Percentiles rank a stretch among this genome's conserved stretches.
These are phyloP conservation scores for Phytopythium ostracodes DNA, from an alignment of 352 stramenopile species.

Conservation along the genomic window DNA sequence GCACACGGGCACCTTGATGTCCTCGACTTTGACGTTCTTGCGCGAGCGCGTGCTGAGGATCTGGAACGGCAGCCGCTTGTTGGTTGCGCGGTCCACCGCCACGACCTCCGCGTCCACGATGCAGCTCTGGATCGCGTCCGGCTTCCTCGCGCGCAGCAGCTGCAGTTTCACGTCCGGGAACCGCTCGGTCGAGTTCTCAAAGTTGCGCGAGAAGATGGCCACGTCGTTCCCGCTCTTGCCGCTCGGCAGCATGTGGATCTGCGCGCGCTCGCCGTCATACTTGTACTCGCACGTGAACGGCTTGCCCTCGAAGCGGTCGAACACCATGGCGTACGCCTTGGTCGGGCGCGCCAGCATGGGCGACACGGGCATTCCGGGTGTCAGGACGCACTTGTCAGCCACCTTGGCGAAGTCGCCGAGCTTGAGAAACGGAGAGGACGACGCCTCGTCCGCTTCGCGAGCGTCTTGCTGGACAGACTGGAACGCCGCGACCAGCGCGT, in stretches of 20 bases:
- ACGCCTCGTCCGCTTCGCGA: slow-evolving; percentile 11
- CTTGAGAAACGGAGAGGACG: slow-evolving; percentile 30
- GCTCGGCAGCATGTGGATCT: slow-evolving; percentile 90
- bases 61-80: slow-evolving; percentile 98
- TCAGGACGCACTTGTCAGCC: slow-evolving; percentile 85
- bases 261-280: slow-evolving; percentile 98
- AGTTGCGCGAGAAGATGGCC: slow-evolving; percentile 98
- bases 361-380: slow-evolving; percentile 95
- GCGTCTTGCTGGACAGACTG: slow-evolving; percentile 43
- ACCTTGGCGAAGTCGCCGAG: slow-evolving; percentile 59
- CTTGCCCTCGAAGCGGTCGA: slow-evolving; percentile 94
- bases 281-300: slow-evolving; percentile 99
- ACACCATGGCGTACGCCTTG: slow-evolving; percentile 95
- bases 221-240: slow-evolving; percentile 57
- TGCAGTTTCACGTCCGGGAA: slow-evolving; percentile 92
- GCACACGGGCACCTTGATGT: slow-evolving; percentile 90
- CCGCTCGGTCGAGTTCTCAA: slow-evolving; percentile 97
- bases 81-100: slow-evolving; percentile 94
- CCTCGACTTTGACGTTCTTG: slow-evolving; percentile 90
- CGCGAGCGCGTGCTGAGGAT: slow-evolving; percentile 96
- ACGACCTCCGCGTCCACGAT: slow-evolving; percentile 99
- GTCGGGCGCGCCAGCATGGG: slow-evolving; percentile 99
- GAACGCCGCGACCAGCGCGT: slow-evolving; percentile 92
- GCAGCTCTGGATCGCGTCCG: slow-evolving; percentile 73
- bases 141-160: slow-evolving; percentile 57